Conservation (phyloP, 2,329 filamentous ascomycete species). For the Chaetomiaceae sp. region DNA sequence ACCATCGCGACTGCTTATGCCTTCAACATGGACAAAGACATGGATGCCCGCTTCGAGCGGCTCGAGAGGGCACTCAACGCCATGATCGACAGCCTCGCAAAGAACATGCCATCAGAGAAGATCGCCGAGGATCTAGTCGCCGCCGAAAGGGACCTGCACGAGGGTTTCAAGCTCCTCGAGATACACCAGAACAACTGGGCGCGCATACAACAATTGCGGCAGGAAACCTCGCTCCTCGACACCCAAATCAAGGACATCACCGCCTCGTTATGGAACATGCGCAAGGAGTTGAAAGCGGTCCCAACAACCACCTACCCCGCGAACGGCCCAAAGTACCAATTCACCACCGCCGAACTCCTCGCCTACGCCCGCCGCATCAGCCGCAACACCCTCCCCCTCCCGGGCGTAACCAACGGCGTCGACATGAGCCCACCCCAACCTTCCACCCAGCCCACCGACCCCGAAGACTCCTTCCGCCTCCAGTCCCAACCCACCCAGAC, state of each 20-base stretch:
- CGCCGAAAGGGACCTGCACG: constrained; percentile 64
- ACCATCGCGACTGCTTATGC: not conserved
- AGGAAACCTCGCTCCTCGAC: constrained; percentile 62
- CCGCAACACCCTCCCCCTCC: constrained; percentile 71
- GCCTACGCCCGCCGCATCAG: constrained; percentile 75
- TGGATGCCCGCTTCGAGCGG: constrained; percentile 61
- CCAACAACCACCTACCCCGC: constrained; percentile 47
- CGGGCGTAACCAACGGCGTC: constrained; percentile 42
- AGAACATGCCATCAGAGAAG: constrained; percentile 70
- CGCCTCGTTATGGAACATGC: constrained; percentile 63
- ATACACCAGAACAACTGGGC: constrained; percentile 70
- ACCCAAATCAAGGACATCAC: constrained; percentile 68
- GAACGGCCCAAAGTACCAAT: constrained; percentile 42
- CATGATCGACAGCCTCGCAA: constrained; percentile 74
- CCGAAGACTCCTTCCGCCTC: constrained; percentile 31
- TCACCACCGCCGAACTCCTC: constrained; percentile 70
- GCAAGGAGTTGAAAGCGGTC: constrained; percentile 65
- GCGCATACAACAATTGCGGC: constrained; percentile 64
- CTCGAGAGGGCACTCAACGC: constrained; percentile 63
- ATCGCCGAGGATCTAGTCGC: constrained; percentile 65
- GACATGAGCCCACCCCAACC: constrained; percentile 26
- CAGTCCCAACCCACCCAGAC: constrained; percentile 6
- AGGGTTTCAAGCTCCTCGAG: constrained; percentile 62
- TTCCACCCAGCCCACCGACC: constrained; percentile 16
- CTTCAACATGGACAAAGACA: constrained; percentile 53